Evolutionary conservation across 2,329 filamentous ascomycete genomes (phyloP), one percentile per base, ranked within the genome.

Genomic region (Diaporthe velutina): DNA sequence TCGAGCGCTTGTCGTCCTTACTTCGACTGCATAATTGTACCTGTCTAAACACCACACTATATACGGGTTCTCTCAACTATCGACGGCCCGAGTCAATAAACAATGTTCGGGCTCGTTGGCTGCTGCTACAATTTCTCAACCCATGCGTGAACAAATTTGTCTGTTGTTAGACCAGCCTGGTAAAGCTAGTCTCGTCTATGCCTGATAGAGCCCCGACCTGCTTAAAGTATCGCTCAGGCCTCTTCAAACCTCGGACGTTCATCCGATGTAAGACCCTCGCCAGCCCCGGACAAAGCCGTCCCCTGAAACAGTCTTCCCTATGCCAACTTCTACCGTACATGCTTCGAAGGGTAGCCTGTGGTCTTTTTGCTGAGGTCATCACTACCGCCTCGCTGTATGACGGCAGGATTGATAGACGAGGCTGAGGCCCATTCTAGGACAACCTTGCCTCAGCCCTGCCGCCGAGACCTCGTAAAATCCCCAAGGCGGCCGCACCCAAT

Each of bases 371-470:
- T 67, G 61, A 67, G 45, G 61, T 30, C 38, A 40, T 42, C n/a
- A 61, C n/a, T 42, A 25, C 30, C 61, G 61, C 33, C 28, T 50
- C 42, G 45, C 42, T 22, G 61, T 67, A 45, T 52, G 45, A 38
- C 30, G 28, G 45, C 50, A 38, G 61, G 30, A 38, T 50, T 19
- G n/a, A 28, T 12, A n/a, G 64, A 50, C 64, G 64, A 67, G 45
- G 64, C 64, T 67, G 64, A 52, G 15, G 45, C 4, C 10, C 42
- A 1, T 5, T 35, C 61, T 17, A 25, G 42, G 42, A 52, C 42
- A 67, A 50, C 30, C 61, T 50, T 67, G 61, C 58, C 58, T 64
- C 28, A 67, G 42, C 42, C 61, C 61, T 67, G 61, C 42, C 61
- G 28, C 61, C 64, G 28, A 40, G 45, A 52, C 54, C 33, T 50